Evolutionary conservation across 2,329 filamentous ascomycete genomes (phyloP).

Genomic region (Emergomyces africanus): DNA sequence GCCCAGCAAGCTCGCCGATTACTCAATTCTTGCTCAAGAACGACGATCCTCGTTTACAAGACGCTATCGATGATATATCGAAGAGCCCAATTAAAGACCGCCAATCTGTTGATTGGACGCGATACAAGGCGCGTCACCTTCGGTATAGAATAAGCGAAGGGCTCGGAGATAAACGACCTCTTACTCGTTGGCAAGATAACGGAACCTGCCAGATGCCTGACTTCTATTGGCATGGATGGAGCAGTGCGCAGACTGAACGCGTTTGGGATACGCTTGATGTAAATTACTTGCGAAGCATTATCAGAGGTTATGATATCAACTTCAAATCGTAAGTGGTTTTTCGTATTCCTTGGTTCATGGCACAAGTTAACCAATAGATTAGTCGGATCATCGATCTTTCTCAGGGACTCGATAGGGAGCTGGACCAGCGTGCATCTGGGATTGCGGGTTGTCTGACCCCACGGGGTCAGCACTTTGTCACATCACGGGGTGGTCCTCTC

Average conservation of each 20-base stretch:
- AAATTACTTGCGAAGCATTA: conserved; percentile 39
- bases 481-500: conserved; percentile 47
- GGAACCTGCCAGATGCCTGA: conserved; percentile 43
- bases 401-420: conserved; percentile 56
- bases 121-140: conserved; percentile 48
- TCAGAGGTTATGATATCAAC: conserved; percentile 42
- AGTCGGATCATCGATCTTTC: conserved; percentile 48
- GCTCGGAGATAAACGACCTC: conserved; percentile 43
- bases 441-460: conserved; percentile 58
- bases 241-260: conserved; percentile 41
- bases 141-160: conserved; percentile 37
- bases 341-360: background rate
- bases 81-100: conserved; percentile 14
- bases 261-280: conserved; percentile 57
- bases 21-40: conserved; percentile 47
- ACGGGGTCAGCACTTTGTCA: conserved; percentile 47
- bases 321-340: conserved; percentile 40
- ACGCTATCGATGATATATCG: conserved; percentile 38
- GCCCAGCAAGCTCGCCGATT: conserved; percentile 49
- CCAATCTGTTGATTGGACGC: conserved; percentile 19
- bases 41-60: conserved; percentile 42
- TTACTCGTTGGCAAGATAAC: conserved; percentile 48
- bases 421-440: conserved; percentile 38
- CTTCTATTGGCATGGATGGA: conserved; percentile 41
- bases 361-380: conserved; percentile 4